Evolutionary conservation across 257 asterid genomes (phyloP).

Genomic region (Verbascum thapsus): DNA sequence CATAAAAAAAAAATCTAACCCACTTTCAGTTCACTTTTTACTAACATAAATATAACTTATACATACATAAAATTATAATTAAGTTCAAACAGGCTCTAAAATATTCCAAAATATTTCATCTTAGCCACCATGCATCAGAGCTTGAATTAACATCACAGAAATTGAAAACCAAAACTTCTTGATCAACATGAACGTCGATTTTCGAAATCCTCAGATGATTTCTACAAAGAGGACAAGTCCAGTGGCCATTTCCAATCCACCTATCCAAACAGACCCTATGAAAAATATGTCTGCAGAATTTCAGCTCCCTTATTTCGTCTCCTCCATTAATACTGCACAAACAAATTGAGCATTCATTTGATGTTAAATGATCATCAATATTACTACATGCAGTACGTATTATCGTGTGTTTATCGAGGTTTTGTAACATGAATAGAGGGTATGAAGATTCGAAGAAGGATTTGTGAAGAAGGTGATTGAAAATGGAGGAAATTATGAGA

Average conservation of each 20-base stretch:
- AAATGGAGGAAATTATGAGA: background rate
- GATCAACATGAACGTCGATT: background rate
- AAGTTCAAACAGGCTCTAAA: too few species aligned
- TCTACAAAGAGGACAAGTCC: slow-evolving; percentile 45
- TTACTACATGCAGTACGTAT: background rate
- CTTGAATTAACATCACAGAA: slow-evolving; percentile 17
- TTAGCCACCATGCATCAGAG: slow-evolving; percentile 38
- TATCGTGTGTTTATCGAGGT: slow-evolving; percentile 3
- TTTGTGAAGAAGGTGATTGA: slow-evolving; percentile 25
- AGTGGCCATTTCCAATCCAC: slow-evolving; percentile 37
- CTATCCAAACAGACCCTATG: slow-evolving; percentile 42
- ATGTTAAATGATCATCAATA: background rate
- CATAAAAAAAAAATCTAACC: too few species aligned
- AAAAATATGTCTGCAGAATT: slow-evolving; percentile 36
- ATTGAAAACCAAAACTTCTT: slow-evolving; percentile 27
- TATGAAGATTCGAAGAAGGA: slow-evolving; percentile 19
- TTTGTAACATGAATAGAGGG: background rate
- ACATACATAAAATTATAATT: too few species aligned
- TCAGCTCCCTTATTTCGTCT: slow-evolving; percentile 40
- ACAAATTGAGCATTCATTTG: slow-evolving; percentile 38
- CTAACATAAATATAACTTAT: too few species aligned
- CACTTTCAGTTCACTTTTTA: too few species aligned
- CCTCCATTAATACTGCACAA: slow-evolving; percentile 33
- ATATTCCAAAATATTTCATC: slow-evolving; percentile 19
- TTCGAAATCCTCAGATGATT: slow-evolving; percentile 17